These are phyloP conservation scores for Cladosporium sp. DNA, from an alignment of 2,329 filamentous ascomycete species.

Conservation along the genomic window DNA sequence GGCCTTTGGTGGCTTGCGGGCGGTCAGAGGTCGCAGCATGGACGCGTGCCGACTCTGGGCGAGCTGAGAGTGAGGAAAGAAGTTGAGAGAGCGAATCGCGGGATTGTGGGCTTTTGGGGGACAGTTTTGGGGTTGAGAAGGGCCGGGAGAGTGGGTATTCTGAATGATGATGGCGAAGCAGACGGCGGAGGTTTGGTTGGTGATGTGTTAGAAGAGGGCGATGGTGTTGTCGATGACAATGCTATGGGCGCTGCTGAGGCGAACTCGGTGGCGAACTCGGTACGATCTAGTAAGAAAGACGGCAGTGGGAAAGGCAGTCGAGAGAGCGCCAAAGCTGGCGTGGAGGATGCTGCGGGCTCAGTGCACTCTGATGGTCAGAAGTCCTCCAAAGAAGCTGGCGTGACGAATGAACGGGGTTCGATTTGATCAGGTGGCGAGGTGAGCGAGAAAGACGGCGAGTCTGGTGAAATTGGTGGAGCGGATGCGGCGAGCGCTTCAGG, in stretches of 20 bases:
- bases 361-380: too few species aligned
- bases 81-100: conserved; percentile 5
- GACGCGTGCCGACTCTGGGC: not conserved
- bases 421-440: too few species aligned
- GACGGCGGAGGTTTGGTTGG: not conserved
- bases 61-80: conserved; percentile 10
- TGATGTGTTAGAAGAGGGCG: not conserved
- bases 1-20: conserved; percentile 5
- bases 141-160: conserved; percentile 7
- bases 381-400: too few species aligned
- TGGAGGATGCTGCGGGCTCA: too few species aligned
- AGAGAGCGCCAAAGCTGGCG: too few species aligned
- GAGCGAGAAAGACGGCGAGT: too few species aligned
- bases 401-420: too few species aligned
- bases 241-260: too few species aligned
- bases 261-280: too few species aligned
- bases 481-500: too few species aligned
- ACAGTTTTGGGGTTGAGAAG: not conserved
- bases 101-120: conserved; percentile 7
- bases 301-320: not conserved
- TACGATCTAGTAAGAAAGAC: not conserved
- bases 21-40: not conserved
- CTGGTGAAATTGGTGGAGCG: too few species aligned
- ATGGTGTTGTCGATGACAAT: too few species aligned
- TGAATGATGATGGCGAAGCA: not conserved